Evolutionary conservation across 179 eudicot species (phyloP).

Genomic region (Heliamphora pulchella): DNA sequence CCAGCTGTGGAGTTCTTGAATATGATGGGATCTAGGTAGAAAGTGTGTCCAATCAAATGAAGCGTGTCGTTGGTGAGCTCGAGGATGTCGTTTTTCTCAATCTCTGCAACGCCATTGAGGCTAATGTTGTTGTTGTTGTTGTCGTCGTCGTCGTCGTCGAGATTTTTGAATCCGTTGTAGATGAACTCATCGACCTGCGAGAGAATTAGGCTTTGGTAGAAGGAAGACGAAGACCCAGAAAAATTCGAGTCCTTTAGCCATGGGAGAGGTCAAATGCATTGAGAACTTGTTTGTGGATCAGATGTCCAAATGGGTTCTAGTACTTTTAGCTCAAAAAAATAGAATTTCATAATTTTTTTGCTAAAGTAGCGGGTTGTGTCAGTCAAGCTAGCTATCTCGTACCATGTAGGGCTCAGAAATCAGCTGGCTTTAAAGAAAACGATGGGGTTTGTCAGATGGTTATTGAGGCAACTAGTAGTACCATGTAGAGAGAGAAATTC

Average conservation of each 20-base stretch:
- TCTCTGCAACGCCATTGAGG: conserved; percentile 25
- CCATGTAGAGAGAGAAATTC: not conserved
- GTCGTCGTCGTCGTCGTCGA: not conserved
- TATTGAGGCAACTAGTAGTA: too few species aligned
- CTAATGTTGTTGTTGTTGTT: conserved; percentile 17
- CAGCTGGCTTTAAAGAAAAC: too few species aligned
- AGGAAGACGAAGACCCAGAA: conserved; percentile 16
- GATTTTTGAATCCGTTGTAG: conserved; percentile 29
- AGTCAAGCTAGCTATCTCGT: too few species aligned
- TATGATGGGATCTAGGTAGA: conserved; percentile 26
- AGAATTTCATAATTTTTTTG: too few species aligned
- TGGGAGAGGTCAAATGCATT: not conserved
- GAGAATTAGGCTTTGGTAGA: conserved; percentile 14
- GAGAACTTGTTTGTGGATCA: not conserved
- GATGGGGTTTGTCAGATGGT: too few species aligned
- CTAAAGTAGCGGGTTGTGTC: too few species aligned
- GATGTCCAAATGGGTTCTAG: not conserved
- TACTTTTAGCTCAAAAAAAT: too few species aligned
- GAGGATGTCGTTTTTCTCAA: conserved; percentile 23
- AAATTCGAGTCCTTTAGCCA: conserved; percentile 8
- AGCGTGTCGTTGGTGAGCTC: conserved; percentile 20
- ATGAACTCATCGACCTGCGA: conserved; percentile 18
- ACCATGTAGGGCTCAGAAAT: too few species aligned
- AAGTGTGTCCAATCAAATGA: conserved; percentile 30
- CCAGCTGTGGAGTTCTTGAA: conserved; percentile 23